Evolutionary conservation across 2,329 filamentous ascomycete genomes (phyloP), one percentile per base, ranked within the genome.

Genomic region (Fusarium secorum): DNA sequence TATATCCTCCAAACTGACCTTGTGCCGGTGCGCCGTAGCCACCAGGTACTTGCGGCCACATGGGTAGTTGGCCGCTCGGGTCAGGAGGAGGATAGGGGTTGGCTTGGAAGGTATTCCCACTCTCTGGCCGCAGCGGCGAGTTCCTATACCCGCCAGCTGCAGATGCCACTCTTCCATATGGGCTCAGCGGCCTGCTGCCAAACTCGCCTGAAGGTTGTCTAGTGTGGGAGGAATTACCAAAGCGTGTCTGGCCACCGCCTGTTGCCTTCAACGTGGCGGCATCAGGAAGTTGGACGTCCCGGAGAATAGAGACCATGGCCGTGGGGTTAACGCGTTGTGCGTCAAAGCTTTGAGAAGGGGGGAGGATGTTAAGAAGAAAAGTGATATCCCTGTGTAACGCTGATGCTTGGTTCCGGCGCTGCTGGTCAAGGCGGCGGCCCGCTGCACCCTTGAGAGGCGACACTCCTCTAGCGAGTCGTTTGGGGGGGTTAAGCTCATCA

Each of bases 391-490:
- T 89, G 32, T 95, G 93, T 39, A 98, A 86, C 1, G 93, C 90
- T 5, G 91, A 87, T 17, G 84, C 83, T 71, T 88, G 88, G 74
- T 87, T 89, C 9, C 90, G 85, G 55, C 89, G 87, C 78, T 93
- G 90, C 78, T 96, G 92, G 75, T 96, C 93, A 26, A 97, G 85
- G 38, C 95, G 91, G 60, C 95, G 91, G 30, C 94, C 93, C 39
- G 95, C 94, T 3, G 93, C 93, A 18, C 94, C 94, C 79, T 98
- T 99, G 39, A 98, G 86, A 0, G 97, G 96, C 9, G 95, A 98
- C 61, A 93, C 94, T n/a, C 92, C 95, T 46, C 97, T 90, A 52
- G 91, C 88, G 55, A 98, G 87, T 79, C 98, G 98, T 74, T 95
- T 93, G 2, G 94, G 93, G 24, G 93, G 91, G 72, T 89, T 89